Conservation (phyloP, 805 yeast species). For the Ogataea saltuana region DNA sequence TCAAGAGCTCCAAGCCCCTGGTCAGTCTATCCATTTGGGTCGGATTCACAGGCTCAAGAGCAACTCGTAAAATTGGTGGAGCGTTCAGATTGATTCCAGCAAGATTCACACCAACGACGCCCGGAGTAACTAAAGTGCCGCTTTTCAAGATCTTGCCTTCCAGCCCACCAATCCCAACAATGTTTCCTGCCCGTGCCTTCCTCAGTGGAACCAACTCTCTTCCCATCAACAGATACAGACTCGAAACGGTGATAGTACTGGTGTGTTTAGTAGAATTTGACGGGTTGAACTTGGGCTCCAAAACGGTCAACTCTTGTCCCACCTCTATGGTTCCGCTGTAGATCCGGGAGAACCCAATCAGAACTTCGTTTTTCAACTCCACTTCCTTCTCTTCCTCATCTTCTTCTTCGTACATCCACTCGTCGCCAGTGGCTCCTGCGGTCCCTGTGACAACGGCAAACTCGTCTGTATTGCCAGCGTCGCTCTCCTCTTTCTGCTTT, state of each 20-base stretch:
- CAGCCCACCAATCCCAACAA: constrained; percentile 91
- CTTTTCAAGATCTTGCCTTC: constrained; percentile 80
- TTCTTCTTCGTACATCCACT: constrained; percentile 51
- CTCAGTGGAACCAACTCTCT: constrained; percentile 77
- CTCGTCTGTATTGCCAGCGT: constrained; percentile 14
- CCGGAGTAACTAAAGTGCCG: constrained; percentile 73
- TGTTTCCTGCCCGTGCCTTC: constrained; percentile 90
- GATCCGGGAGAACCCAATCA: constrained; percentile 86
- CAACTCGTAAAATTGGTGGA: constrained; percentile 93
- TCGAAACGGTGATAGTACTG: constrained; percentile 60
- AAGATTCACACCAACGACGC: constrained; percentile 63
- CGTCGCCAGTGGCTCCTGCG: constrained; percentile 16
- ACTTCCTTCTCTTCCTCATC: constrained; percentile 45
- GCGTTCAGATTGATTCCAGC: constrained; percentile 74
- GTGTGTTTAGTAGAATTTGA: constrained; percentile 53
- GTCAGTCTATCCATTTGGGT: constrained; percentile 73
- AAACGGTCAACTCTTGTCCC: constrained; percentile 73
- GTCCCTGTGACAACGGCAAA: constrained; percentile 18
- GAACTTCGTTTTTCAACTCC: constrained; percentile 52
- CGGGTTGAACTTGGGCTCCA: constrained; percentile 90
- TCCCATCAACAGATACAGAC: constrained; percentile 87
- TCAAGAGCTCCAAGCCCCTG: constrained; percentile 72
- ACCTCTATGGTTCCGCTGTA: constrained; percentile 79
- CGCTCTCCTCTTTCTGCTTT: constrained; percentile 13
- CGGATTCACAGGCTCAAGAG: constrained; percentile 92